Percentiles rank a stretch among this genome's conserved stretches.
Evolutionary conservation across 257 asterid species (phyloP).

Genomic region (Ajuga chamaepitys): DNA sequence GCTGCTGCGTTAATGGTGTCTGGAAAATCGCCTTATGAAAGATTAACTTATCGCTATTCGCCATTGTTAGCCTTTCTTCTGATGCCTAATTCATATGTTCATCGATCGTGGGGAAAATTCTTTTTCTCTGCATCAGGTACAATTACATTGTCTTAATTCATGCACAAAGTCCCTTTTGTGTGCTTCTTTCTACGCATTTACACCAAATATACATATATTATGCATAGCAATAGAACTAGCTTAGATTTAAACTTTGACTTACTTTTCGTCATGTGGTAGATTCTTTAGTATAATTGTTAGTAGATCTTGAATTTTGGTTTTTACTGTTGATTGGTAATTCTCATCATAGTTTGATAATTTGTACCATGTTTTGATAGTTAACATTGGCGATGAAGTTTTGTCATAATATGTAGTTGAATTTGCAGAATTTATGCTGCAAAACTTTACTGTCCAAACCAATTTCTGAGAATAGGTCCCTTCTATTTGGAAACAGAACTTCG

Average conservation of each 20-base stretch:
- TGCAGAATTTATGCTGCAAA: neutral
- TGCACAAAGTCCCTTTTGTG: neutral
- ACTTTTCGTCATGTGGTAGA: neutral
- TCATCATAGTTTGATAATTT: neutral
- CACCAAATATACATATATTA: too few relatives aligned
- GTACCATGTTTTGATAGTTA: neutral
- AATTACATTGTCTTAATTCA: neutral
- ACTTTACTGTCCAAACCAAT: too few relatives aligned
- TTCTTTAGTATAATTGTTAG: neutral
- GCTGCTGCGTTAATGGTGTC: constrained; percentile 75
- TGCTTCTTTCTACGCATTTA: too few relatives aligned
- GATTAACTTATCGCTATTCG: constrained; percentile 94
- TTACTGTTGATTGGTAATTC: neutral
- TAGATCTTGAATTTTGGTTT: neutral
- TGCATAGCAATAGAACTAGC: neutral
- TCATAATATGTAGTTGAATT: neutral
- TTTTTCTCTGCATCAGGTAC: constrained; percentile 78
- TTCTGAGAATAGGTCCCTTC: neutral
- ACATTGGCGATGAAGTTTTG: neutral
- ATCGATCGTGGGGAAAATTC: constrained; percentile 84
- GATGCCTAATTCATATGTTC: constrained; percentile 70
- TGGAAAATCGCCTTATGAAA: constrained; percentile 77
- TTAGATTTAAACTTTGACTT: neutral
- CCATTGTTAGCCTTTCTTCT: constrained; percentile 77
- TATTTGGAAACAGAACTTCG: neutral